Evolutionary conservation across 768 basidiomycete species (phyloP).

Genomic region (Leccinum disarticulatum): DNA sequence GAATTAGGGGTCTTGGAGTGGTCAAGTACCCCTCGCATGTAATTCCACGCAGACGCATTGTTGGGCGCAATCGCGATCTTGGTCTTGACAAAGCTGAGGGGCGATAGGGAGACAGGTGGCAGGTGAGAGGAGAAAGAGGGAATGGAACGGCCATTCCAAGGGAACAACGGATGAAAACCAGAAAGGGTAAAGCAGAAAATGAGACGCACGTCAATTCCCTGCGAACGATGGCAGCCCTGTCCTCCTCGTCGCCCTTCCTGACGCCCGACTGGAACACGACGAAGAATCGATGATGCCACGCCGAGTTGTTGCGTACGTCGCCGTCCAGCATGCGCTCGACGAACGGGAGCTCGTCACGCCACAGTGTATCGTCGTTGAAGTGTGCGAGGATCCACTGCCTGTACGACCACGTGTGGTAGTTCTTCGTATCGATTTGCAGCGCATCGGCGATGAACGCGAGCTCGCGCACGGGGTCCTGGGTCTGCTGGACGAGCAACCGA

Average conservation of each 20-base stretch:
- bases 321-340: conserved; percentile 64
- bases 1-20: conserved; percentile 58
- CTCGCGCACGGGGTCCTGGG: conserved; percentile 59
- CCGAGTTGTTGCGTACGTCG: conserved; percentile 94
- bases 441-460: conserved; percentile 76
- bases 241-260: conserved; percentile 58
- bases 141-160: neutral
- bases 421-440: conserved; percentile 82
- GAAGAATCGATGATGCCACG: conserved; percentile 96
- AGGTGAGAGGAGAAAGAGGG: neutral
- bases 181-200: neutral
- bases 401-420: conserved; percentile 99
- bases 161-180: neutral
- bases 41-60: conserved; percentile 97
- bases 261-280: conserved; percentile 73
- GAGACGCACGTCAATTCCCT: conserved; percentile 75
- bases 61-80: conserved; percentile 86
- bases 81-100: conserved; percentile 72
- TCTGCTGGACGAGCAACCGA: conserved; percentile 64
- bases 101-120: neutral
- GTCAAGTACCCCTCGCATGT: conserved; percentile 82
- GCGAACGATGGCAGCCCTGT: conserved; percentile 56
- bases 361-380: conserved; percentile 73
- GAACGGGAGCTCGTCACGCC: conserved; percentile 74
- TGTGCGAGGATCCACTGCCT: conserved; percentile 91